Evolutionary conservation across 1,139 yeast species (phyloP).

Genomic region (Kluyveromyces marxianus): DNA sequence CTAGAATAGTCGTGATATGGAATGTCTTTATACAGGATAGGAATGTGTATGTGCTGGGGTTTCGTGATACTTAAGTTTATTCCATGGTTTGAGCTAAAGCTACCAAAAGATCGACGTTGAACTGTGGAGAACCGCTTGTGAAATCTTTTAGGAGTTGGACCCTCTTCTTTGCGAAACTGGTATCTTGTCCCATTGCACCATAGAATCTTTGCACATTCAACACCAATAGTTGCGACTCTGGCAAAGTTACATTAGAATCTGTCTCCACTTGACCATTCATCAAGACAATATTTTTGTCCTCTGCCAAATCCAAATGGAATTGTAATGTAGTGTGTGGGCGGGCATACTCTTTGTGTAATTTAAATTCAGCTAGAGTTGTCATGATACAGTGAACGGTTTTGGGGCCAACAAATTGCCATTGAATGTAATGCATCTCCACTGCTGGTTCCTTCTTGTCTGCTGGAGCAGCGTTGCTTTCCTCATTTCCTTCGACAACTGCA

Average conservation of each 20-base stretch:
- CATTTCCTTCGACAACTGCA: conserved; percentile 6
- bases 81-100: conserved; percentile 65
- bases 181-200: conserved; percentile 50
- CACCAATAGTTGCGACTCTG: conserved; percentile 69
- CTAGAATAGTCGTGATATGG: too few species aligned
- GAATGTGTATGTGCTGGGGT: not conserved
- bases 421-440: conserved; percentile 83
- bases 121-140: conserved; percentile 57
- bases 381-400: conserved; percentile 82
- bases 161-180: conserved; percentile 41
- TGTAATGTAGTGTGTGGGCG: conserved; percentile 89
- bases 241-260: conserved; percentile 53
- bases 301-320: conserved; percentile 74
- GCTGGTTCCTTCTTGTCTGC: conserved; percentile 27
- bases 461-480: conserved; percentile 6
- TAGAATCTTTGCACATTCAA: conserved; percentile 84
- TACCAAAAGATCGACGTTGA: conserved; percentile 60
- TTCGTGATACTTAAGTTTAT: not conserved
- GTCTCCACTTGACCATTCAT: conserved; percentile 84
- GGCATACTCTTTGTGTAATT: conserved; percentile 84
- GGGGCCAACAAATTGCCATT: conserved; percentile 89
- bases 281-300: conserved; percentile 57
- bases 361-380: conserved; percentile 88
- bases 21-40: not conserved
- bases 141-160: conserved; percentile 55